A percentile compares a stretch with the other conserved stretches of the same genome.
Conservation (phyloP, 768 basidiomycete species). For the Leccinum pellstonianum region DNA sequence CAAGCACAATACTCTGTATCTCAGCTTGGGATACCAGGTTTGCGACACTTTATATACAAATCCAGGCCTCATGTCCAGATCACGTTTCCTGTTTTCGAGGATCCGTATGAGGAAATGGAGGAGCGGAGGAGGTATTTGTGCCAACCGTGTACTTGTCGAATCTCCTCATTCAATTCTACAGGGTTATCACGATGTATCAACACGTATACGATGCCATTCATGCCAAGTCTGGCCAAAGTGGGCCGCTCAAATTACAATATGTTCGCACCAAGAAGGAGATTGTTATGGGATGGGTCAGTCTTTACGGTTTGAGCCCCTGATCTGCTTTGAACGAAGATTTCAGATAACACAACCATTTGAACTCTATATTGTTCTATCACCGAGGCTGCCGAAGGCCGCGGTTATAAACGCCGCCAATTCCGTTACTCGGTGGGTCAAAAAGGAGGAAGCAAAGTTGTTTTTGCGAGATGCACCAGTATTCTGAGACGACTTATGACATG, state of each 20-base stretch:
- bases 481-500: slow-evolving; percentile 30
- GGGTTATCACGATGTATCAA: slow-evolving; percentile 86
- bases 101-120: slow-evolving; percentile 66
- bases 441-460: slow-evolving; percentile 80
- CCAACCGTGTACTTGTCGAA: neutral
- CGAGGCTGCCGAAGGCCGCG: slow-evolving; percentile 83
- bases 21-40: slow-evolving; percentile 81
- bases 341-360: slow-evolving; percentile 95
- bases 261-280: slow-evolving; percentile 83
- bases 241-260: slow-evolving; percentile 82
- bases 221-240: slow-evolving; percentile 80
- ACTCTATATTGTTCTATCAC: slow-evolving; percentile 80
- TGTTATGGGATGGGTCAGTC: slow-evolving; percentile 90
- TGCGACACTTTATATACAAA: slow-evolving; percentile 96
- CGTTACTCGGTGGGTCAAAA: slow-evolving; percentile 88
- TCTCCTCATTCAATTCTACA: slow-evolving; percentile 31
- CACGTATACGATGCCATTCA: slow-evolving; percentile 86
- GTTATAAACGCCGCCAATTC: slow-evolving; percentile 86
- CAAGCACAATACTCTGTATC: slow-evolving; percentile 66
- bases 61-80: slow-evolving; percentile 86
- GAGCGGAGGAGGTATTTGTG: slow-evolving; percentile 57
- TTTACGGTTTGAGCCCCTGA: neutral
- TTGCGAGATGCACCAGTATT: slow-evolving; percentile 90
- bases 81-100: slow-evolving; percentile 82
- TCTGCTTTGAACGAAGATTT: neutral